Evolutionary conservation across 2,329 filamentous ascomycete species (phyloP), one percentile per base, ranked within the genome.

Genomic region (Fusarium mangiferae): DNA sequence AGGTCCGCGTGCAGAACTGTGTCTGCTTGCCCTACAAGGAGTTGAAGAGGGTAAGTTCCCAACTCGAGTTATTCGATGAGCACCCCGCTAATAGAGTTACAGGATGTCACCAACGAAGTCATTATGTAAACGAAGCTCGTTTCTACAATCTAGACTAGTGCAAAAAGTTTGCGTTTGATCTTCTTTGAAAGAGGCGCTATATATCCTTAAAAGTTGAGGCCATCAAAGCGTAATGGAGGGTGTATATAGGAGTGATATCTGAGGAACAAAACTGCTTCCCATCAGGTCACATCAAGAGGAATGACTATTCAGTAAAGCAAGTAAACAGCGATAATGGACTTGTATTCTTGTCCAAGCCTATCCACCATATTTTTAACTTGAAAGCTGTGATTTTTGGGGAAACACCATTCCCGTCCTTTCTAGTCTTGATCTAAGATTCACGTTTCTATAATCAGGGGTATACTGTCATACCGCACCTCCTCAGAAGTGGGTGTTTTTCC

Each of bases 11-110:
- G 78, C 96, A 98, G 86, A 98, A 99, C 86, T 99, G 96, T 82
- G 92, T 99, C 68, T 98, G 96, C 85, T 85, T 99, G 86, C 96
- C 96, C 15, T 98, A 95, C 85, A 99, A 99, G 89, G 96, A 98
- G 86, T 85, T 99, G 82, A 98, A 98, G 91, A 90, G 95, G 86
- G 94, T 96, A 86, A 83, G 93, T 52, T 30, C 61, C 5, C 48
- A 35, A 38, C 17, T 7, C 5, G 17, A 26, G 33, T 26, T 6
- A 24, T 26, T 17, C n/a, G 39, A 54, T 18, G 18, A 42, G 9
- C 46, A 28, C 33, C n/a, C n/a, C 64, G 57, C 75, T 80, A 82
- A 84, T 72, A 63, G 61, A 18, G 46, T 22, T n/a, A 33, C 75
- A 95, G 92, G 94, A 97, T 82, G 94, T 97, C 67, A 84, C 90